Conservation (phyloP, 1,139 yeast species). For the Debaryomyces singareniensis region DNA sequence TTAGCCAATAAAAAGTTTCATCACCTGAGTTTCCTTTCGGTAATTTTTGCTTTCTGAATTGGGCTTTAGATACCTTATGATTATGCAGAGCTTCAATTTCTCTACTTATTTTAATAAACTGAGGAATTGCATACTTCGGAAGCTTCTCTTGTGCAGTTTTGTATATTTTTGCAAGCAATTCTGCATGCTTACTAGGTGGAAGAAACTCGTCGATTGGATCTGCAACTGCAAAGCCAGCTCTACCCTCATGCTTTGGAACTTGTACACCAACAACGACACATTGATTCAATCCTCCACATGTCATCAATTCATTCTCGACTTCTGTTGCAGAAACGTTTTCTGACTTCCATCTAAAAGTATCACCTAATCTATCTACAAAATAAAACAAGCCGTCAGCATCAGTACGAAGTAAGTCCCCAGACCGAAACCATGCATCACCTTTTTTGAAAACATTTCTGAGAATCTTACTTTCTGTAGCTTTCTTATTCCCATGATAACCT, state of each 20-base stretch:
- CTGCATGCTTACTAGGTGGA: constrained; percentile 17
- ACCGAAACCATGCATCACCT: constrained; percentile 90
- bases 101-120: constrained; percentile 64
- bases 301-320: constrained; percentile 71
- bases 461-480: constrained; percentile 74
- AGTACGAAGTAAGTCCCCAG: constrained; percentile 74
- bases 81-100: constrained; percentile 68
- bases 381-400: constrained; percentile 69
- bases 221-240: constrained; percentile 86
- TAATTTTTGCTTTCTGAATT: constrained; percentile 67
- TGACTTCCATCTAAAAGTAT: constrained; percentile 95
- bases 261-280: constrained; percentile 85
- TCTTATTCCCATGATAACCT: constrained; percentile 79
- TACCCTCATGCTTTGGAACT: constrained; percentile 86
- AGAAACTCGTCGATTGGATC: constrained; percentile 40
- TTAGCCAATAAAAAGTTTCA: constrained; percentile 68
- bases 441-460: constrained; percentile 64
- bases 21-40: constrained; percentile 63
- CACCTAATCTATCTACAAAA: constrained; percentile 92
- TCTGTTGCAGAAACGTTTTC: constrained; percentile 94
- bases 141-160: constrained; percentile 40
- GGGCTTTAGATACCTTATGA: constrained; percentile 79
- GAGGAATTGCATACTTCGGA: constrained; percentile 88
- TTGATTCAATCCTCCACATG: constrained; percentile 51
- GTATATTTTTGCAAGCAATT: constrained; percentile 25